A percentile compares a stretch with the other conserved stretches of the same genome.
These are phyloP conservation scores for Coemansia sp. DNA, from an alignment of 192 early-diverging fungal species.

Conservation along the genomic window DNA sequence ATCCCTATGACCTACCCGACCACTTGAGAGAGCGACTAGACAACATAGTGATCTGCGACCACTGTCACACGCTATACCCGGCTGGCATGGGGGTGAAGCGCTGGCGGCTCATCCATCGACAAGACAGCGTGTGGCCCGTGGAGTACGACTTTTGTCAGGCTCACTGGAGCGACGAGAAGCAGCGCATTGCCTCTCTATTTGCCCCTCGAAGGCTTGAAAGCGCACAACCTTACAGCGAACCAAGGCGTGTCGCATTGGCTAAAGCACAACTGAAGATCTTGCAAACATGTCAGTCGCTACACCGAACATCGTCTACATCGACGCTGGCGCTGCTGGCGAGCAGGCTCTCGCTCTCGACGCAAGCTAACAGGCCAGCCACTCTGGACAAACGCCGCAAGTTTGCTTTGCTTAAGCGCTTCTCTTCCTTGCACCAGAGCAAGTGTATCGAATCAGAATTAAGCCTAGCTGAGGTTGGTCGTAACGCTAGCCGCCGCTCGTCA, in stretches of 20 bases:
- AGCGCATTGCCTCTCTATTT: slow-evolving; percentile 42
- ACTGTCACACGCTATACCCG: slow-evolving; percentile 41
- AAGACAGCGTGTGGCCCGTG: slow-evolving; percentile 17
- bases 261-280: neutral
- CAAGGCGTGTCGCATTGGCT: slow-evolving; percentile 10
- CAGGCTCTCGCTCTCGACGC: neutral
- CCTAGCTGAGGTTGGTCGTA: neutral
- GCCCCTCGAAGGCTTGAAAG: slow-evolving; percentile 18
- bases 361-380: neutral
- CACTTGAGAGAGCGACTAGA: slow-evolving; percentile 26
- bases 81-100: slow-evolving; percentile 21
- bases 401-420: neutral
- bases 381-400: neutral
- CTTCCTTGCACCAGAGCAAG: neutral
- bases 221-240: slow-evolving; percentile 21
- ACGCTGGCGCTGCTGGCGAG: neutral
- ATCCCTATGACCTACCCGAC: slow-evolving; percentile 27
- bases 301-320: neutral
- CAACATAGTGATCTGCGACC: slow-evolving; percentile 24
- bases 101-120: slow-evolving; percentile 25
- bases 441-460: neutral
- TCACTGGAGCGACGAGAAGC: slow-evolving; percentile 35
- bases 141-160: slow-evolving; percentile 38
- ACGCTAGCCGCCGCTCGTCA: neutral
- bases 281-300: neutral